A percentile compares a stretch with the other conserved stretches of the same genome.
Evolutionary conservation across 2,329 filamentous ascomycete genomes (phyloP).

Genomic region (Harringtonia aguacate): DNA sequence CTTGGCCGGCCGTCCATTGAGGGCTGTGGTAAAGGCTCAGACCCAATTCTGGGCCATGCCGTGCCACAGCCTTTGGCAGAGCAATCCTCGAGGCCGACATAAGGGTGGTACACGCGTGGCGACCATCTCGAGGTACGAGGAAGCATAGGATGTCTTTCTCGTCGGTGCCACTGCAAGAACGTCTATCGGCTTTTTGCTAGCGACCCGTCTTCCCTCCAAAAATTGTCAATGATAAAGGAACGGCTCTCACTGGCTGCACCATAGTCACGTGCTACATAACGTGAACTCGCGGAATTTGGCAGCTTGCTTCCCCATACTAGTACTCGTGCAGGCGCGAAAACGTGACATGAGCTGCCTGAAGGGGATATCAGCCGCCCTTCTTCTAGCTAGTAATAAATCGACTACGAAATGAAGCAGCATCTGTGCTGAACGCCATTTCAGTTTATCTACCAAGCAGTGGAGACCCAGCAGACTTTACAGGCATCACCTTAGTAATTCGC

Average conservation of each 20-base stretch:
- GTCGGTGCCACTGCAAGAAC: not conserved
- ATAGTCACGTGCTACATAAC: not conserved
- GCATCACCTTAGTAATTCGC: too few relatives aligned
- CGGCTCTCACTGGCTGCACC: not conserved
- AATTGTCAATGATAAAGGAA: conserved; percentile 1
- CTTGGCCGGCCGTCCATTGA: not conserved
- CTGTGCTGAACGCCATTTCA: too few relatives aligned
- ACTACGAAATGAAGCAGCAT: too few relatives aligned
- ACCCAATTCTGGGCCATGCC: conserved; percentile 1
- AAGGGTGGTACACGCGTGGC: conserved; percentile 5
- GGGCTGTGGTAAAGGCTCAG: not conserved
- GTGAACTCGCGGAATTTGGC: not conserved
- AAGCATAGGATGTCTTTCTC: too few relatives aligned
- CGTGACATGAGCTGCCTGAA: too few relatives aligned
- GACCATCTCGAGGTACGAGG: conserved; percentile 13
- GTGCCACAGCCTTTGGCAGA: conserved; percentile 10
- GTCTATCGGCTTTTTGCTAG: not conserved
- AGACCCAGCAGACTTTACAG: too few relatives aligned
- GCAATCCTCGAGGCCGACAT: conserved; percentile 16
- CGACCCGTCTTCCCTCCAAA: not conserved
- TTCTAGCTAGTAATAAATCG: too few relatives aligned
- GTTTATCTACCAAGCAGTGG: too few relatives aligned
- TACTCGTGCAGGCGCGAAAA: too few relatives aligned
- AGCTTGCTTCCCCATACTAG: too few relatives aligned
- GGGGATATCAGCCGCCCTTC: too few relatives aligned